These are phyloP conservation scores for Sporisorium exsertum DNA, from an alignment of 1,284 basidiomycete genomes.

Conservation along the genomic window DNA sequence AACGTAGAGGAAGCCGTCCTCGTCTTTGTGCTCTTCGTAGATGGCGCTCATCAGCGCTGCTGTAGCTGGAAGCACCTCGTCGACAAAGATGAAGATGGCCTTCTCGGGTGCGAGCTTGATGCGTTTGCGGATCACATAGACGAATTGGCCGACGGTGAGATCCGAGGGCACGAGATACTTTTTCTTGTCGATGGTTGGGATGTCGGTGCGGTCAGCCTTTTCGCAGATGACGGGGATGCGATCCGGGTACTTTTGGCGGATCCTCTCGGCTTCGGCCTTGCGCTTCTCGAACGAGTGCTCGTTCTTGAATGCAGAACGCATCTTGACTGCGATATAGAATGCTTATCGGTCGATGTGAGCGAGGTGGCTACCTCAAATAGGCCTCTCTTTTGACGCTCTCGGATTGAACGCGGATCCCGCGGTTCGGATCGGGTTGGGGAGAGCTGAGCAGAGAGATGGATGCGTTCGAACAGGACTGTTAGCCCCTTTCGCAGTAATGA, in stretches of 20 bases:
- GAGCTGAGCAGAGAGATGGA: neutral
- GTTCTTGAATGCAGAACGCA: constrained; percentile 99
- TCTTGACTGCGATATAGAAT: constrained; percentile 69
- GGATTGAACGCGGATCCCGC: neutral
- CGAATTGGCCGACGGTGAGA: constrained; percentile 91
- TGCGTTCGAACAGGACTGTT: neutral
- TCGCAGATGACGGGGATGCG: constrained; percentile 99
- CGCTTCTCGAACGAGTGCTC: constrained; percentile 99
- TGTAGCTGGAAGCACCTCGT: constrained; percentile 97
- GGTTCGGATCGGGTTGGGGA: neutral
- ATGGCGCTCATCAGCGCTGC: constrained; percentile 98
- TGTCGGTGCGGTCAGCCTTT: constrained; percentile 98
- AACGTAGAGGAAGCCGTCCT: constrained; percentile 67
- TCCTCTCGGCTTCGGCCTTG: constrained; percentile 94
- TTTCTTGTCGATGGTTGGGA: constrained; percentile 99
- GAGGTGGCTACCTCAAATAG: neutral
- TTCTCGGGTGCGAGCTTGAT: constrained; percentile 99
- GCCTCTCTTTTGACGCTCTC: neutral
- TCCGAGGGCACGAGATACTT: constrained; percentile 99
- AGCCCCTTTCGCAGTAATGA: neutral
- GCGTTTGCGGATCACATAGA: constrained; percentile 99
- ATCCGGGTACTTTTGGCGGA: constrained; percentile 97
- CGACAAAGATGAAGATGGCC: constrained; percentile 75
- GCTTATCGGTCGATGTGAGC: neutral
- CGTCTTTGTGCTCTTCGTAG: constrained; percentile 89